Evolutionary conservation across 2,329 filamentous ascomycete genomes (phyloP).

Genomic region (Hymenoscyphus albidus): DNA sequence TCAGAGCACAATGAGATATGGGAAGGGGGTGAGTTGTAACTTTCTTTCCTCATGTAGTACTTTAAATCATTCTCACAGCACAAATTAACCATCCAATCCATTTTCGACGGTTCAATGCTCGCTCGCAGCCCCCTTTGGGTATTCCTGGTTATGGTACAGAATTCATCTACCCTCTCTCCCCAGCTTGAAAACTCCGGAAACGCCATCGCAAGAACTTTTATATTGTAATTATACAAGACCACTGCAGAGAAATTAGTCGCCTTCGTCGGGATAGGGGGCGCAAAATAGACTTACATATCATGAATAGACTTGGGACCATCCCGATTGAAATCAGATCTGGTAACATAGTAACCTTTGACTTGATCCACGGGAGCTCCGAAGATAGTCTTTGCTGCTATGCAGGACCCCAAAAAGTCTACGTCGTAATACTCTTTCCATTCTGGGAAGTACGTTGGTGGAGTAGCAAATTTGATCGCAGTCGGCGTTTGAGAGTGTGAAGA

Average conservation of each 20-base stretch:
- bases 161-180: constrained; percentile 1
- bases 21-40: background rate
- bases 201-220: constrained; percentile 3
- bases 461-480: constrained; percentile 62
- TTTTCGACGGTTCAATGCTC: background rate
- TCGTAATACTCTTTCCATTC: constrained; percentile 59
- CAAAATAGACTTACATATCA: constrained; percentile 31
- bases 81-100: background rate
- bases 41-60: background rate
- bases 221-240: constrained; percentile 2
- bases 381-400: constrained; percentile 67
- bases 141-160: constrained; percentile 6
- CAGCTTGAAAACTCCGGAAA: background rate
- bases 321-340: constrained; percentile 43
- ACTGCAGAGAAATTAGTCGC: background rate
- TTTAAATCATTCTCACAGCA: background rate
- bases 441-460: constrained; percentile 67
- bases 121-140: constrained; percentile 1
- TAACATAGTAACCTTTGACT: constrained; percentile 61
- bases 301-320: constrained; percentile 36
- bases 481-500: constrained; percentile 65
- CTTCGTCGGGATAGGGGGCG: background rate
- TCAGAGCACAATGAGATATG: background rate
- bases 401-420: constrained; percentile 65
- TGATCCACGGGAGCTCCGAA: constrained; percentile 64